Evolutionary conservation across 2,329 filamentous ascomycete species (phyloP).

Genomic region (Byssochlamys sp.): DNA sequence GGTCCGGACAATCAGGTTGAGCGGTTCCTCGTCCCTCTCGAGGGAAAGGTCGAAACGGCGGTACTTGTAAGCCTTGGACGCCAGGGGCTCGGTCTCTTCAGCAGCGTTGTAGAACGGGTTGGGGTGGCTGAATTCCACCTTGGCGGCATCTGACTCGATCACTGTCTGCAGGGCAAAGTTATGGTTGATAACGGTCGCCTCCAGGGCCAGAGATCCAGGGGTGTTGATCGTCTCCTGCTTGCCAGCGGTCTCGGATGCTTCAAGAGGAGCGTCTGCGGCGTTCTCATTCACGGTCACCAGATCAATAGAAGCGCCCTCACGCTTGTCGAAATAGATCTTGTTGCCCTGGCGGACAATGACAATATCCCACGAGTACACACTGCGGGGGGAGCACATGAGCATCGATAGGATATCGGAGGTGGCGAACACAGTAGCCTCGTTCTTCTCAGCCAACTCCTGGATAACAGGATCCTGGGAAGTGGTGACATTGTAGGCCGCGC

Average conservation of each 20-base stretch:
- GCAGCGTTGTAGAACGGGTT: constrained; percentile 96
- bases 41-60: constrained; percentile 90
- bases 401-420: constrained; percentile 96
- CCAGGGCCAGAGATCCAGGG: constrained; percentile 81
- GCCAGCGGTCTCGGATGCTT: constrained; percentile 59
- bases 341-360: constrained; percentile 85
- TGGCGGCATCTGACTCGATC: constrained; percentile 64
- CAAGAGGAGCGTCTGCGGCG: constrained; percentile 84
- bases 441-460: constrained; percentile 89
- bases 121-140: constrained; percentile 73
- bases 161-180: constrained; percentile 97
- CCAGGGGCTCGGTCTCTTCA: constrained; percentile 85
- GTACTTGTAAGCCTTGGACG: constrained; percentile 97
- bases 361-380: constrained; percentile 96
- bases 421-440: constrained; percentile 92
- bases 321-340: constrained; percentile 99
- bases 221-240: constrained; percentile 94
- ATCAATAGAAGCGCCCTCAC: constrained; percentile 85
- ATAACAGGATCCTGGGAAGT: constrained; percentile 93
- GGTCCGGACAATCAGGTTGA: constrained; percentile 85
- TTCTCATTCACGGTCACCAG: constrained; percentile 99
- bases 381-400: constrained; percentile 96
- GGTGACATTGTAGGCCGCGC: constrained; percentile 94
- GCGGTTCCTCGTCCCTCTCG: constrained; percentile 79
- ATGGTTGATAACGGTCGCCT: constrained; percentile 99